Conservation (phyloP, 1,284 basidiomycete genomes). For the Microbotryum scabiosae region DNA sequence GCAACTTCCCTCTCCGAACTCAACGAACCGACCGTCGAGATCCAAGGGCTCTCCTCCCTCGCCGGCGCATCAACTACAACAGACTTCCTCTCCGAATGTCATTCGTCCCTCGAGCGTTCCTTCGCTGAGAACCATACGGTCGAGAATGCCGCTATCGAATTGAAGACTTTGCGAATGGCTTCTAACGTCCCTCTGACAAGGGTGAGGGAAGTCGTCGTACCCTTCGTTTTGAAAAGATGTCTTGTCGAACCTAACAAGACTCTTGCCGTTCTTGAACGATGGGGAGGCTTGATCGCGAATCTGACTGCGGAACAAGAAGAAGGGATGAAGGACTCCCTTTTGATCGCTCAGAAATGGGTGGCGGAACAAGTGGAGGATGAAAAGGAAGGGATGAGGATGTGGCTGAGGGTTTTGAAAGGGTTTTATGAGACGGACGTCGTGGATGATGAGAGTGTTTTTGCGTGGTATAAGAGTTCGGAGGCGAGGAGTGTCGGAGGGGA, state of each 20-base stretch:
- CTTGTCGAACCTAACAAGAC: slow-evolving; percentile 2
- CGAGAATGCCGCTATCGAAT: slow-evolving; percentile 82
- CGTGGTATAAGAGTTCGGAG: slow-evolving; percentile 38
- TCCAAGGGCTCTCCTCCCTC: slow-evolving; percentile 23
- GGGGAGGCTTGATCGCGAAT: slow-evolving; percentile 40
- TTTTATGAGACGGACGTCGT: slow-evolving; percentile 44
- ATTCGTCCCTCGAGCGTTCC: slow-evolving; percentile 73
- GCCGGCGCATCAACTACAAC: slow-evolving; percentile 29
- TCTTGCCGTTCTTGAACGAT: slow-evolving; percentile 33
- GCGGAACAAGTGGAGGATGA: slow-evolving; percentile 17
- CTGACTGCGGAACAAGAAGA: slow-evolving; percentile 17
- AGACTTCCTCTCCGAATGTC: slow-evolving; percentile 71
- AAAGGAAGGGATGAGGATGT: slow-evolving; percentile 32
- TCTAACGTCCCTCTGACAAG: slow-evolving; percentile 68
- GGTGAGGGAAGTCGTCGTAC: slow-evolving; percentile 21
- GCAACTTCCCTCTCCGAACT: slow-evolving; percentile 25
- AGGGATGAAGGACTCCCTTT: not conserved
- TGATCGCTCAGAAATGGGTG: slow-evolving; percentile 28
- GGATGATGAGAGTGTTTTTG: slow-evolving; percentile 41
- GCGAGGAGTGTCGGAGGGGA: slow-evolving; percentile 33
- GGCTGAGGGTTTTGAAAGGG: slow-evolving; percentile 40
- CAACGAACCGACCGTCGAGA: slow-evolving; percentile 27
- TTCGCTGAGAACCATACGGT: slow-evolving; percentile 83
- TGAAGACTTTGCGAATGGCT: slow-evolving; percentile 90
- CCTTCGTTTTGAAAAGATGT: slow-evolving; percentile 5